Evolutionary conservation across 345 rosid genomes (phyloP).

Genomic region (Brassica incana): DNA sequence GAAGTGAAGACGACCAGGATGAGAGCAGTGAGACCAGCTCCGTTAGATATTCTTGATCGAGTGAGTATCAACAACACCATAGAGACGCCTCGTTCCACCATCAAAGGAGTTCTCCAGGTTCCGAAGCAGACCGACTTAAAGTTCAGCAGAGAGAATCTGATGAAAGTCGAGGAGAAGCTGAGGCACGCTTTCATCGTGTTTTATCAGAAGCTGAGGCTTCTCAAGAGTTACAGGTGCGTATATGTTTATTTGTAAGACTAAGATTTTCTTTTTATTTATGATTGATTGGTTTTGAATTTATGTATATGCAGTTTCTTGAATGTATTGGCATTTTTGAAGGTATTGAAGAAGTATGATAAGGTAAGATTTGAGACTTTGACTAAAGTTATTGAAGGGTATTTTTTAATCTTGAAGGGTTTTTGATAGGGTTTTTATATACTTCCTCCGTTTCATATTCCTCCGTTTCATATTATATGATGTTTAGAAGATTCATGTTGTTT

Average conservation of each 20-base stretch:
- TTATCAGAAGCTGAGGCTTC: slow-evolving; percentile 70
- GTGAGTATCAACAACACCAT: slow-evolving; percentile 48
- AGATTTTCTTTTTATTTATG: background rate
- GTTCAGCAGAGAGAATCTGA: slow-evolving; percentile 56
- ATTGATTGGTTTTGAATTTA: background rate
- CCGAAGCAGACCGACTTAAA: slow-evolving; percentile 43
- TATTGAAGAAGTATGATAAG: slow-evolving; percentile 91
- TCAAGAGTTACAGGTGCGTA: slow-evolving; percentile 57
- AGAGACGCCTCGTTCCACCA: slow-evolving; percentile 74
- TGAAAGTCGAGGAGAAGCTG: slow-evolving; percentile 53
- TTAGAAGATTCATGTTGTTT: no score
- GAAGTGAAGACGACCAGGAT: slow-evolving; percentile 7
- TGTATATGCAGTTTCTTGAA: slow-evolving; percentile 58
- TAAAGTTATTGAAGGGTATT: no score
- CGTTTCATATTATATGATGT: no score
- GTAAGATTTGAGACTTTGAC: slow-evolving; percentile 37
- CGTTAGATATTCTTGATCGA: slow-evolving; percentile 46
- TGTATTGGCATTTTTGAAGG: slow-evolving; percentile 71
- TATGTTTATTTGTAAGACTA: background rate
- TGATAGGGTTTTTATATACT: no score
- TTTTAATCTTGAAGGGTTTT: background rate
- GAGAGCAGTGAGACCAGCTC: slow-evolving; percentile 46
- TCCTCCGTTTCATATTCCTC: no score
- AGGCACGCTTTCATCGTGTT: slow-evolving; percentile 58
- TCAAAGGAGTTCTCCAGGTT: slow-evolving; percentile 50